A percentile compares a stretch with the other conserved stretches of the same genome.
Conservation (phyloP, 108 stramenopile species). For the Nannochloropsis salina region DNA sequence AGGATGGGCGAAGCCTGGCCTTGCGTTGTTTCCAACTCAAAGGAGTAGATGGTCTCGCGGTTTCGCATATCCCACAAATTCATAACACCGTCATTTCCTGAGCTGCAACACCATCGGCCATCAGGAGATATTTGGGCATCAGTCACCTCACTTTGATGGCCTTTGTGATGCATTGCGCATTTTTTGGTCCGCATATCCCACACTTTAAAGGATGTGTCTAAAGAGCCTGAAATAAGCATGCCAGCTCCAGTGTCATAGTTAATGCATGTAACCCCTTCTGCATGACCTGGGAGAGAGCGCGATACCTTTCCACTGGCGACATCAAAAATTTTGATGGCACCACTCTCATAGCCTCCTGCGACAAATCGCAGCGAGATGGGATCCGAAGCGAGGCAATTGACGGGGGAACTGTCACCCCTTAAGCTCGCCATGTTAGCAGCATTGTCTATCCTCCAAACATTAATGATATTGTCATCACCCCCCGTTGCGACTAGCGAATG, state of each 20-base stretch:
- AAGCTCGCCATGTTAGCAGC: not conserved
- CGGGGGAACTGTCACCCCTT: not conserved
- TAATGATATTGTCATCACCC: not conserved
- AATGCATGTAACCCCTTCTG: not conserved
- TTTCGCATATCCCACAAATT: not conserved
- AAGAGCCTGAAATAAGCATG: constrained; percentile 8
- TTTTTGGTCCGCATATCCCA: not conserved
- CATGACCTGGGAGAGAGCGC: not conserved
- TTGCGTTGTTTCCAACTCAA: not conserved
- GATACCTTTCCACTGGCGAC: not conserved
- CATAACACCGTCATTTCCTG: not conserved
- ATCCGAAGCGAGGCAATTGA: not conserved
- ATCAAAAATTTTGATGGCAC: not conserved
- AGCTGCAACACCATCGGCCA: constrained; percentile 17
- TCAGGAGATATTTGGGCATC: constrained; percentile 11
- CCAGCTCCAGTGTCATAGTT: not conserved
- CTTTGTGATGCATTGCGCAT: constrained; percentile 16
- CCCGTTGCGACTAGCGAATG: not conserved
- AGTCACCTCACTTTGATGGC: not conserved
- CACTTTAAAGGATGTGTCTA: not conserved
- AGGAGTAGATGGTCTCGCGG: not conserved
- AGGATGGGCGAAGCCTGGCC: not conserved
- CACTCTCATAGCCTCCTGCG: not conserved
- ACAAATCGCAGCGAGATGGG: not conserved
- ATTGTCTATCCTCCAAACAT: not conserved